phyloP scores from a whole-genome alignment of 2,329 filamentous ascomycete species.

The Exophiala dermatitidis region DNA sequence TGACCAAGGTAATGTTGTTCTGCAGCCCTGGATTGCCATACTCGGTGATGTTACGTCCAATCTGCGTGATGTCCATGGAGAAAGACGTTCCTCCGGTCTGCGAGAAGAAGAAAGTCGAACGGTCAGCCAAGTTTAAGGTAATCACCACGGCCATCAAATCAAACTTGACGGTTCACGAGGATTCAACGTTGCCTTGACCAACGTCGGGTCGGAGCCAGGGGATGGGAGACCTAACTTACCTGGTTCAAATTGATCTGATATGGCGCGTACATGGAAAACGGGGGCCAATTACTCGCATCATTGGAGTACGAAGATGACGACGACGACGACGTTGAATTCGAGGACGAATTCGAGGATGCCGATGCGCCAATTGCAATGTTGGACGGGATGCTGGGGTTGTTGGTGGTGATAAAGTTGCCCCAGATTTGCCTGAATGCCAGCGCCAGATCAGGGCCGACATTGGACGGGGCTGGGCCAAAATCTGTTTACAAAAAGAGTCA shows the following conservation, averaged over 20 bases:
- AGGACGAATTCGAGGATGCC: slow-evolving; percentile 27
- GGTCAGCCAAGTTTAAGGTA: background rate
- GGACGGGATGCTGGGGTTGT: slow-evolving; percentile 37
- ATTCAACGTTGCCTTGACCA: no score
- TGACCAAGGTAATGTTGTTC: slow-evolving; percentile 38
- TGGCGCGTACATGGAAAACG: slow-evolving; percentile 31
- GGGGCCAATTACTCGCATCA: slow-evolving; percentile 32
- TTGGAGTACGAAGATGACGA: slow-evolving; percentile 24
- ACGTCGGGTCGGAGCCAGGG: background rate
- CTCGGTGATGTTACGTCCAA: slow-evolving; percentile 27
- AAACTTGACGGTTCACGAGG: background rate
- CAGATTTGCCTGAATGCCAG: slow-evolving; percentile 40
- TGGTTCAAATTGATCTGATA: slow-evolving; percentile 42
- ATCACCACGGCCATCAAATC: background rate
- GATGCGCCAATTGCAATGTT: slow-evolving; percentile 29
- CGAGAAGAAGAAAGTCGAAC: no score
- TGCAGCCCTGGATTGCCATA: slow-evolving; percentile 31
- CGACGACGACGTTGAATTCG: slow-evolving; percentile 3
- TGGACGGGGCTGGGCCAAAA: slow-evolving; percentile 16
- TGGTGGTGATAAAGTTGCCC: slow-evolving; percentile 43
- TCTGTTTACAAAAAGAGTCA: slow-evolving; percentile 2
- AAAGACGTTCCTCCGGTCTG: slow-evolving; percentile 37
- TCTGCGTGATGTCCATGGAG: slow-evolving; percentile 16
- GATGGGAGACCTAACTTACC: slow-evolving; percentile 2
- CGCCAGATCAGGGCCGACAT: slow-evolving; percentile 32